A percentile compares a stretch with the other conserved stretches of the same genome.
Conservation (phyloP, 176 grass and related monocot genomes). For the Triticum monococcum region DNA sequence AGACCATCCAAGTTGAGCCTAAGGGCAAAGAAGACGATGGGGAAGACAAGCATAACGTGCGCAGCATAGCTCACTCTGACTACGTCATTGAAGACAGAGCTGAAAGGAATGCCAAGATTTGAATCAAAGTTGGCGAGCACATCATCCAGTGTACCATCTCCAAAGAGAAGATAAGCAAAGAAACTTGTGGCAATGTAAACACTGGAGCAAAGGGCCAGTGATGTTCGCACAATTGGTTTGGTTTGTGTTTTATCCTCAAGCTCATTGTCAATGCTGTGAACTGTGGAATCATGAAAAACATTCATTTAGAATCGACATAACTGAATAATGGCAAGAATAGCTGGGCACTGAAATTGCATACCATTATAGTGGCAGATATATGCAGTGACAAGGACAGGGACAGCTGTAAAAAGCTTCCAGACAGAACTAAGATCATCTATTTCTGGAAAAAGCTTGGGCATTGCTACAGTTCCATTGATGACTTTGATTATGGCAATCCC, state of each 20-base stretch:
- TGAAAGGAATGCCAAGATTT: slow-evolving; percentile 66
- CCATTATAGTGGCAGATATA: slow-evolving; percentile 91
- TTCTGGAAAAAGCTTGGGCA: slow-evolving; percentile 77
- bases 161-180: slow-evolving; percentile 91
- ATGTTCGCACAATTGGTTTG: slow-evolving; percentile 56
- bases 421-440: slow-evolving; percentile 55
- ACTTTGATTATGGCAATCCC: slow-evolving; percentile 71
- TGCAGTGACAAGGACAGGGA: slow-evolving; percentile 86
- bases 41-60: slow-evolving; percentile 89
- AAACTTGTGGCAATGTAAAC: slow-evolving; percentile 84
- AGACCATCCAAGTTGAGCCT: slow-evolving; percentile 81
- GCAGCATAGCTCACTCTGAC: slow-evolving; percentile 75
- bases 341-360: slow-evolving; percentile 18
- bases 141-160: slow-evolving; percentile 71
- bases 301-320: slow-evolving; percentile 29
- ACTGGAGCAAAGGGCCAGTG: slow-evolving; percentile 60
- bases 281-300: slow-evolving; percentile 49
- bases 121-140: slow-evolving; percentile 87
- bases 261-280: slow-evolving; percentile 87
- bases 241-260: slow-evolving; percentile 68
- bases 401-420: slow-evolving; percentile 83
- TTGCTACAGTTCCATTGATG: slow-evolving; percentile 51
- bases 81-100: slow-evolving; percentile 61
- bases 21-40: slow-evolving; percentile 72
- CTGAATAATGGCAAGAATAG: slow-evolving; percentile 13